These are phyloP conservation scores for Lentinula raphanica DNA, from an alignment of 768 basidiomycete species.

Conservation along the genomic window DNA sequence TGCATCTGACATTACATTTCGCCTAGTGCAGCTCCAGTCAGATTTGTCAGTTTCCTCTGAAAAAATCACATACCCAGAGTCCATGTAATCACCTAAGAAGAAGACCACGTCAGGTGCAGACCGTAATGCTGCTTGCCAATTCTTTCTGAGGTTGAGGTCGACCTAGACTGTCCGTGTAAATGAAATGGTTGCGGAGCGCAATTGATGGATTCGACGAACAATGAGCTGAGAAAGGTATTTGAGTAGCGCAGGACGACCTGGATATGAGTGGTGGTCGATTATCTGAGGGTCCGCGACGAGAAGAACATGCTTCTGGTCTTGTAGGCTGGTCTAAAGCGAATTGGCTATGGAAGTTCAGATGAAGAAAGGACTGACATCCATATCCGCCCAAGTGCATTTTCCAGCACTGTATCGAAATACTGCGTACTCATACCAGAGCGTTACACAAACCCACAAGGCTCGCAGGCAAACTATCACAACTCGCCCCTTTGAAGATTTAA, in stretches of 20 bases:
- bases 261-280: constrained; percentile 71
- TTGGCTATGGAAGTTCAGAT: constrained; percentile 6
- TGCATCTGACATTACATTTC: constrained; percentile 53
- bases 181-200: too few relatives aligned
- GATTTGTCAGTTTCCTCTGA: not conserved
- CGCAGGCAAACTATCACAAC: constrained; percentile 11
- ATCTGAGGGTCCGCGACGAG: constrained; percentile 88
- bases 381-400: constrained; percentile 55
- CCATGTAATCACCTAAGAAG: constrained; percentile 69
- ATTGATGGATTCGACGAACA: too few relatives aligned
- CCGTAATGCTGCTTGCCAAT: constrained; percentile 64
- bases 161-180: constrained; percentile 25
- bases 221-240: constrained; percentile 58
- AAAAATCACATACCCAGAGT: not conserved
- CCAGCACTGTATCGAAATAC: constrained; percentile 44
- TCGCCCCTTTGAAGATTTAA: not conserved
- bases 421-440: constrained; percentile 59
- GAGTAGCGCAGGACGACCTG: constrained; percentile 47
- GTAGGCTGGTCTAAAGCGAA: not conserved
- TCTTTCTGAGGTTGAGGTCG: constrained; percentile 81
- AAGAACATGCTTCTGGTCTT: constrained; percentile 50
- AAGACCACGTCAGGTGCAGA: constrained; percentile 53
- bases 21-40: constrained; percentile 31
- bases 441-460: constrained; percentile 47
- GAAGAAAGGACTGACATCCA: constrained; percentile 11